Base-by-base conservation (phyloP, 2,329 filamentous ascomycete genomes). In the Penicillium sp. region DNA sequence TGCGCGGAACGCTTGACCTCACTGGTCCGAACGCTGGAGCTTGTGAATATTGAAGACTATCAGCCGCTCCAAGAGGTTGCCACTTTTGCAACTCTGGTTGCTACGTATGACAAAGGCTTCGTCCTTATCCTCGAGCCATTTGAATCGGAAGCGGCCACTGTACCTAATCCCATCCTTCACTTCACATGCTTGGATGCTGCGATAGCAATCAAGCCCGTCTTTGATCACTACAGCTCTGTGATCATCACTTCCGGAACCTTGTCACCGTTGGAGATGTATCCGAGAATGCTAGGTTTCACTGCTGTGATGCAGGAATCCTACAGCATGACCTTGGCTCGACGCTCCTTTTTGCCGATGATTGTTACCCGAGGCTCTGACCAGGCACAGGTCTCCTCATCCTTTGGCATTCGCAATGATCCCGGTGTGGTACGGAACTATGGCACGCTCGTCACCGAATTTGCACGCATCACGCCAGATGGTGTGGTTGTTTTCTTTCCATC, bases 401-500 rank as follows among this genome's bases (percentile, higher is more conserved):
- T 98, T 61, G 85, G 95, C 56, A 89, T 95, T 51, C 82, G 92
- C 48, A 95, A 95, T 58, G 93, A 98, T 55, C 88, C 89, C 0
- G 87, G 85, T 45, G 90, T 96, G n/a, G 88, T 98, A 17, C 80
- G 92, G 32, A 98, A 98, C 62, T 98, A 95, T 54, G 93, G 92
- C 30, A 92, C 83, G 48, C 74, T 98, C 2, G 72, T 98, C 20
- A 92, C 89, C 6, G 92, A 98, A 60, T 96, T 98, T 61, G 85
- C 88, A 37, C 93, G 90, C 62, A 82, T 96, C 48, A 98, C 92
- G 0, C 93, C 92, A 0, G 92, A 98, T 56, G 92, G 92, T 20
- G 82, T 98, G 64, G 92, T 98, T n/a, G 92, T 98, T 26, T 98
- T 98, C 72, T 98, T 98, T 62, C 93, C 92, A 0, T 95, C 88